Evolutionary conservation across 1,284 basidiomycete genomes (phyloP).

Genomic region (Thecaphora thlaspeos): DNA sequence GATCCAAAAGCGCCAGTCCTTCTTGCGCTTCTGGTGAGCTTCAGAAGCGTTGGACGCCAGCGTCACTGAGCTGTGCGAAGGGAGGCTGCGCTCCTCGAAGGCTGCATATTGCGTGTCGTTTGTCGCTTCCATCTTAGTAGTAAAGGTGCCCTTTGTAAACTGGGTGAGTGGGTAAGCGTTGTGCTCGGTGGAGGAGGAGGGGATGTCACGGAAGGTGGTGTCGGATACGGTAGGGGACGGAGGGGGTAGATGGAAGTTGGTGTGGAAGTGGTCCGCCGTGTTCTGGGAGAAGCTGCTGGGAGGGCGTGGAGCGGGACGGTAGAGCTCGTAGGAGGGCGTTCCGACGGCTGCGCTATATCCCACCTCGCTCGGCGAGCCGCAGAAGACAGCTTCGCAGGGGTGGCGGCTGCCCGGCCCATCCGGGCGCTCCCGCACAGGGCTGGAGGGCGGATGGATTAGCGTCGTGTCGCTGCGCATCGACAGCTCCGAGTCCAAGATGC

Average conservation of each 20-base stretch:
- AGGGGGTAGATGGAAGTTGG: background rate
- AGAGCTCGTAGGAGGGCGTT: background rate
- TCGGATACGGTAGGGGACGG: background rate
- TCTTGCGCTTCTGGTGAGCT: background rate
- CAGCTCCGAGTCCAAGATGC: background rate
- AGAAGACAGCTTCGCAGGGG: background rate
- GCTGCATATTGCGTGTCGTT: too few relatives aligned
- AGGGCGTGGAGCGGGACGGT: background rate
- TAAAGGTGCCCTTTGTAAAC: background rate
- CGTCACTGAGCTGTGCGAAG: background rate
- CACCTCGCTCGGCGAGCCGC: background rate
- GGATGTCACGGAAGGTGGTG: background rate
- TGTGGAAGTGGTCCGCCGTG: background rate
- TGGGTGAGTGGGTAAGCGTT: background rate
- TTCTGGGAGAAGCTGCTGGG: background rate
- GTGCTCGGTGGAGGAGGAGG: background rate
- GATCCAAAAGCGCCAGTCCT: slow-evolving; percentile 15
- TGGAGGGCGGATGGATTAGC: background rate
- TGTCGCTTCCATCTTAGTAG: background rate
- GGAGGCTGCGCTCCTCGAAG: background rate
- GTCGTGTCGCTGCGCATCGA: background rate
- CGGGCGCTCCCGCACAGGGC: too few relatives aligned
- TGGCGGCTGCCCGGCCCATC: too few relatives aligned
- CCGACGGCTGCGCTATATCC: background rate
- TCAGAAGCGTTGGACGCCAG: background rate